Evolutionary conservation across 306 rosid species (phyloP).

Genomic region (Pterocarpus santalinus): DNA sequence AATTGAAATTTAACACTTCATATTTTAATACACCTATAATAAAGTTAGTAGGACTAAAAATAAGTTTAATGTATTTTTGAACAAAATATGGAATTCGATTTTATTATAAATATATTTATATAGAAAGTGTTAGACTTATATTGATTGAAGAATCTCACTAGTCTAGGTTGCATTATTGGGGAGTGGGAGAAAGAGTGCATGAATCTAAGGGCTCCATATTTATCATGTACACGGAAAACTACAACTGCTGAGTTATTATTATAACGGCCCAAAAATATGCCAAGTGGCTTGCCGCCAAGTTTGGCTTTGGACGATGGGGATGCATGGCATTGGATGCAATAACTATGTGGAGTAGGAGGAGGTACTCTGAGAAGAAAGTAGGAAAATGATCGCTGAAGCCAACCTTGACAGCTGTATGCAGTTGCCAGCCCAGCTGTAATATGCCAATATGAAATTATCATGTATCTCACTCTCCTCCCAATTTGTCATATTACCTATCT

Average conservation of each 20-base stretch:
- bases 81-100: no score
- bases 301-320: slow-evolving; percentile 53
- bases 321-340: slow-evolving; percentile 40
- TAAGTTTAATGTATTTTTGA: no score
- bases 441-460: slow-evolving; percentile 14
- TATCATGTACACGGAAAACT: slow-evolving; percentile 18
- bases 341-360: slow-evolving; percentile 33
- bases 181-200: background rate
- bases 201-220: background rate
- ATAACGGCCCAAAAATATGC: background rate
- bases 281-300: slow-evolving; percentile 26
- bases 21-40: no score
- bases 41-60: no score
- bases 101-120: no score
- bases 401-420: slow-evolving; percentile 47
- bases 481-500: background rate
- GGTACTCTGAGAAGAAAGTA: background rate
- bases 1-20: no score
- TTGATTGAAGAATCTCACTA: background rate
- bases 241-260: slow-evolving; percentile 31
- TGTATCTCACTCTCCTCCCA: background rate
- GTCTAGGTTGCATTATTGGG: slow-evolving; percentile 40
- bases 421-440: slow-evolving; percentile 56
- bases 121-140: no score
- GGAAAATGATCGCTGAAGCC: slow-evolving; percentile 18